Evolutionary conservation across 2,329 filamentous ascomycete genomes (phyloP), one percentile per base, ranked within the genome.

Genomic region (Talaromyces sp.): DNA sequence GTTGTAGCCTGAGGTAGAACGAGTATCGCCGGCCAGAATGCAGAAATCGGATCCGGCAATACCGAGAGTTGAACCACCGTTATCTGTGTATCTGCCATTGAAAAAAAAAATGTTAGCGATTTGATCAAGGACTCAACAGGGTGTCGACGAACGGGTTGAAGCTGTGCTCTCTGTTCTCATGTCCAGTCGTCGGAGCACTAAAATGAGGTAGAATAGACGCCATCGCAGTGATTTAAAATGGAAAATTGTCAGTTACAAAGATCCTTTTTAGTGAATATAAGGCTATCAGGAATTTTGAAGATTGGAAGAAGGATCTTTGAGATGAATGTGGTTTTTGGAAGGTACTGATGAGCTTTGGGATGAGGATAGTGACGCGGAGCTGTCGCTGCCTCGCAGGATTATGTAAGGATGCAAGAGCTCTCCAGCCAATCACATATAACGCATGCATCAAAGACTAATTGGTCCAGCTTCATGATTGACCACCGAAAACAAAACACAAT

Each of bases 1-100:
- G 85, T 90, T 97, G 88, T 97, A 99, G 76, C 96, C 95, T 69
- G 91, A 90, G 64, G 93, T 97, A 75, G 92, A 92, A 77, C 95
- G 91, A 72, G 95, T 99, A 83, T 99, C 95, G 81, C 96, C 95
- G 52, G 95, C 95, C 78, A 99, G 88, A 82, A 99, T 96, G 76
- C 93, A 88, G 84, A 98, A 99, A 83, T 96, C 91, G 76, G 89
- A 88, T 72, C 96, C 95, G 45, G 92, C 90, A 79, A 99, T 98
- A 74, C 93, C 95, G 64, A 99, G 87, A 63, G 95, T 98, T 67
- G 93, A 96, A 72, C 95, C 95, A 72, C 95, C 95, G 78, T 99
- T 99, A 84, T 99, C 94, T 70, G 95, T 96, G 82, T 99, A 99
- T 67, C 81, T 83, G 67, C 56, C 24, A 43, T n/a, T 10, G 19